Base-by-base conservation (phyloP, 768 basidiomycete genomes). In the Suillus hirtellus region DNA sequence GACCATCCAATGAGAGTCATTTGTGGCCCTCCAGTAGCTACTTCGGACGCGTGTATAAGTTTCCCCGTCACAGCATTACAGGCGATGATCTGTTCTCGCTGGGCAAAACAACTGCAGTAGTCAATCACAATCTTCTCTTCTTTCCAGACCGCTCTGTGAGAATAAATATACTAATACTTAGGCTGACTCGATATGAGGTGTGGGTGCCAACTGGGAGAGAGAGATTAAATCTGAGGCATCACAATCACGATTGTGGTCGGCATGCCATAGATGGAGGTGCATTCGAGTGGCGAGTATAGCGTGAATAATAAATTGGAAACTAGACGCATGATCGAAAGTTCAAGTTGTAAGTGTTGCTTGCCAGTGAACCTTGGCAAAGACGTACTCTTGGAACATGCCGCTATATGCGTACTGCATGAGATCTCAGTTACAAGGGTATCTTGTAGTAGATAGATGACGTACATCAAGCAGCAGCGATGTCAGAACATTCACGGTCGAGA, bases 301-400 rank as follows among this genome's bases (percentile, higher is more conserved):
- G 19, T 60, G 62, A 31, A 60, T 63, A n/a, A 63, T 37, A n/a
- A 63, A 17, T 14, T 63, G 62, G 35, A 63, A 63, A 35, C 62
- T 63, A 31, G 1, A 19, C 34, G 9, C 10, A 44, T 19, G 38
- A 9, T 17, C 6, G 31, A 31, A 4, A 0, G 2, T 31, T 31
- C 31, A 31, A 31, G 31, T 58, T 34, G 15, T 58, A 27, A 58
- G 35, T 47, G 15, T n/a, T 42, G 37, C 24, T 56, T 42, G 8
- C 27, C 52, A 7, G 27, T 21, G 12, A 56, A 37, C 8, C 5
- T 61, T 14, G 24, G 10, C 31, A 43, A 31, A 7, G 24, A 38
- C 43, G 17, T 60, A 63, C 62, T 63, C 62, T 35, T 60, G 19
- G 42, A 63, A 63, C 62, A 63, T 63, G 34, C 54, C 56, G 4